Conservation (phyloP, 78 protist species). For the Dictyostelium intermedium region DNA sequence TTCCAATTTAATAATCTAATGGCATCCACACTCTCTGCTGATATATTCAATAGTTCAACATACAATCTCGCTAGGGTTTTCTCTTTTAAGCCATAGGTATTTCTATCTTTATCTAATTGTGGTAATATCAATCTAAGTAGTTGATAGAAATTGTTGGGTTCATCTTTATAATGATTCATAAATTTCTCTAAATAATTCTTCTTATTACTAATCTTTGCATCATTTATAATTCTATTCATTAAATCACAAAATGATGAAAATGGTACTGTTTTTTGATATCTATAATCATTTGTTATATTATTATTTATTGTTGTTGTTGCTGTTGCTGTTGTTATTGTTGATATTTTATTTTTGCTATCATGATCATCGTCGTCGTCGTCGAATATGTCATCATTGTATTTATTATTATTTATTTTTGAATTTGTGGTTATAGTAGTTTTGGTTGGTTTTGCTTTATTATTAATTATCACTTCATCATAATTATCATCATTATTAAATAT, state of each 20-base stretch:
- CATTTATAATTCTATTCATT: conserved; percentile 39
- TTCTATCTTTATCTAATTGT: conserved; percentile 84
- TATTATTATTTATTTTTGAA: not conserved
- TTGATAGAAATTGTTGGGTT: conserved; percentile 76
- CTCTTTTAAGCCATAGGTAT: conserved; percentile 87
- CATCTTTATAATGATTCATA: conserved; percentile 49
- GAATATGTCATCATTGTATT: not conserved
- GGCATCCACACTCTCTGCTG: conserved; percentile 69
- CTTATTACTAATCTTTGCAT: conserved; percentile 31
- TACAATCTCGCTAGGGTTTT: conserved; percentile 76
- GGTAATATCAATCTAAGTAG: conserved; percentile 88
- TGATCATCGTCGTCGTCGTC: not conserved
- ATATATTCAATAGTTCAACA: conserved; percentile 82
- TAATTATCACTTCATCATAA: not conserved
- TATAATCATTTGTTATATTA: conserved; percentile 25
- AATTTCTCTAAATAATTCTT: conserved; percentile 34
- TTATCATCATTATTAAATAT: not conserved
- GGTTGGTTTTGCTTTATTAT: not conserved
- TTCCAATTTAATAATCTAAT: conserved; percentile 83
- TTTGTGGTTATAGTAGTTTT: not conserved
- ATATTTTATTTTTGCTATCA: not conserved
- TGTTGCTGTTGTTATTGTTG: not conserved
- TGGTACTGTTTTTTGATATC: conserved; percentile 79
- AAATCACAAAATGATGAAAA: conserved; percentile 67
- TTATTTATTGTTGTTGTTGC: no score